Base-by-base conservation (phyloP, 805 yeast genomes). In the Scheffersomyces ergatensis region DNA sequence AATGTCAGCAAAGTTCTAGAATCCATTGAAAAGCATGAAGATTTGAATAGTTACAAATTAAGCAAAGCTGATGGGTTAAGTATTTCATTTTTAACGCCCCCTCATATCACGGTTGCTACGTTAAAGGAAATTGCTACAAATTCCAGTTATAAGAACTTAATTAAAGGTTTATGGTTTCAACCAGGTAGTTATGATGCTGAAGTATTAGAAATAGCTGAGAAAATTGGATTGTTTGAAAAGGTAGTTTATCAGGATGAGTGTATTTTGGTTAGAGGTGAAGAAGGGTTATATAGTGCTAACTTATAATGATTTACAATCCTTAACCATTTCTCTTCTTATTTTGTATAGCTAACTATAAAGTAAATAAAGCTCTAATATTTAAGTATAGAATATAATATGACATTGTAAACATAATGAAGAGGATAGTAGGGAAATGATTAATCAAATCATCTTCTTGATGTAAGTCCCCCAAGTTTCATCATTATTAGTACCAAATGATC, bases 161-260 rank as follows among this genome's bases (percentile, higher is more conserved):
- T 84, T 13, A 75, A 74, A 50, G 80, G 83, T 1, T 63, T 85
- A 13, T 88, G 95, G 95, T 81, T 85, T 49, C 95, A 87, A 54
- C 95, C 95, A 0, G 95, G 95, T 0, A 76, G 89, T 17, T 85
- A 77, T 49, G 81, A 83, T 51, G 53, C 56, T 2, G 70, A 65
- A 11, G 77, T 76, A 3, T 64, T 83, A 14, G 63, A 72, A 1
- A 60, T 60, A 25, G 72, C 75, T n/a, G 55, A 50, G 34, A 53
- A 45, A 24, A 57, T 60, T 43, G 76, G 63, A n/a, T 56, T 56
- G 19, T 50, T 47, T 4, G 67, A 58, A 15, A 53, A 48, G 15
- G 60, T 65, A 3, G 60, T 76, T 15, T 62, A 62, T 26, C 72
- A 76, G 50, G 86, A 80, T 15, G 81, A 81, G 46, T 87, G 96